phyloP scores from a whole-genome alignment of 140 eudicot genomes.

The Bidens hawaiensis region DNA sequence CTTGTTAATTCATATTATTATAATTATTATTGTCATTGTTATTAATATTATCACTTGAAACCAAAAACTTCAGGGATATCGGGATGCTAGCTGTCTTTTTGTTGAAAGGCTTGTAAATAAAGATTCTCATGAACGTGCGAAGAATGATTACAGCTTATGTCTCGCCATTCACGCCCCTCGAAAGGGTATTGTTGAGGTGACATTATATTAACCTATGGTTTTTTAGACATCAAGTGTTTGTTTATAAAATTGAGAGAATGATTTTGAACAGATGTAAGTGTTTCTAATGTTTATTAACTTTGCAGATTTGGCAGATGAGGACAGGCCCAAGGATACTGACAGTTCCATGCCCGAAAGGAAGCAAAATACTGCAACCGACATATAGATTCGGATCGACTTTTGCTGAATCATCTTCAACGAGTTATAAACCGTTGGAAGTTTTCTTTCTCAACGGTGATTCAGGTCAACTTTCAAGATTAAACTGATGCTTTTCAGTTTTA shows the following conservation, averaged over 20 bases:
- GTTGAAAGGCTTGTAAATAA: slow-evolving; percentile 84
- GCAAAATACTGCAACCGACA: slow-evolving; percentile 90
- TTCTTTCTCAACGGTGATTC: slow-evolving; percentile 96
- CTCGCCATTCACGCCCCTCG: slow-evolving; percentile 98
- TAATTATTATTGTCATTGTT: background rate
- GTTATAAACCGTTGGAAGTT: slow-evolving; percentile 74
- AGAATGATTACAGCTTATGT: slow-evolving; percentile 88
- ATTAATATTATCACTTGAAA: background rate
- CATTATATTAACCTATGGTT: background rate
- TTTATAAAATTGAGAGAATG: background rate
- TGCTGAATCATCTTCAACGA: slow-evolving; percentile 43
- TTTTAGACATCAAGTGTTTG: background rate
- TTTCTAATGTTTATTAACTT: background rate
- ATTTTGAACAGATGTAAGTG: background rate
- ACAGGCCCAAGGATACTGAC: slow-evolving; percentile 83
- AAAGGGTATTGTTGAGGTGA: slow-evolving; percentile 93
- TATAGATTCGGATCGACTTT: slow-evolving; percentile 74
- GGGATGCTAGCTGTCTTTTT: slow-evolving; percentile 94
- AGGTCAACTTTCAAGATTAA: slow-evolving; percentile 77
- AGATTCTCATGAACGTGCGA: slow-evolving; percentile 39
- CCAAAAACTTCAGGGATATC: slow-evolving; percentile 63
- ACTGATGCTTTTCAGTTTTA: slow-evolving; percentile 14
- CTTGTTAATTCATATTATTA: no score
- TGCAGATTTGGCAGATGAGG: slow-evolving; percentile 98
- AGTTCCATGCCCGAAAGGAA: slow-evolving; percentile 69